Evolutionary conservation across 139 green algal species (phyloP), one percentile per base, ranked within the genome.

Genomic region (Yamagishiella unicocca): DNA sequence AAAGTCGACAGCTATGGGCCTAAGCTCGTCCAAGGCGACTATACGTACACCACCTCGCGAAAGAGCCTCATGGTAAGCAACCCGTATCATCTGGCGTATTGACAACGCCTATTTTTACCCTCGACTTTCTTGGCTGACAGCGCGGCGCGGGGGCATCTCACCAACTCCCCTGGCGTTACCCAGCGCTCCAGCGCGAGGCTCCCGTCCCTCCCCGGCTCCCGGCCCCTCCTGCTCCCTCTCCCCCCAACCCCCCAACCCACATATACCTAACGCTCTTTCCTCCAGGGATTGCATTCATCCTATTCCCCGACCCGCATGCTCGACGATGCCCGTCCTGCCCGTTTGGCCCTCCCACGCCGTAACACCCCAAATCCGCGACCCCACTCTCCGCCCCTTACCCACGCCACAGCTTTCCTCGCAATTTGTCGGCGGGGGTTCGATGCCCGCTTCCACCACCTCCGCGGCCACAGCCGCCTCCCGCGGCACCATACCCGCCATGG

Each of bases 1-100:
- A 78, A 33, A 58, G 21, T 35, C 14, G 70, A 78, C 19, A 55
- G 70, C 21, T 78, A 55, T n/a, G 37, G 58, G 22, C 80, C 80
- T 22, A 86, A 86, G 42, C 80, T 86, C 4, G 62, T 86, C 2
- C 43, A 77, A 0, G 80, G 80, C 31, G 80, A 86, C 14, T 86
- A 86, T 43, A 78, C 64, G 4, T 86, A 54, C n/a, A 31, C 33
- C 42, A 86, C 80, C 22, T 53, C 33, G 12, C 43, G 80, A 31
- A 27, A 68, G 7, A 86, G 55, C 45, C 43, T 86, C 31, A 29
- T 31, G 64, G 80, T 78, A 17, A 25, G 77, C 8, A 17, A n/a
- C n/a, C n/a, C n/a, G n/a, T n/a, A n/a, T n/a, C n/a, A n/a, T n/a
- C n/a, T n/a, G n/a, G n/a, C n/a, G n/a, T n/a, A n/a, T n/a, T n/a